A percentile compares a stretch with the other conserved stretches of the same genome.
Conservation (phyloP, 139 green algal genomes). For the Chlamydomonas schloesseri region DNA sequence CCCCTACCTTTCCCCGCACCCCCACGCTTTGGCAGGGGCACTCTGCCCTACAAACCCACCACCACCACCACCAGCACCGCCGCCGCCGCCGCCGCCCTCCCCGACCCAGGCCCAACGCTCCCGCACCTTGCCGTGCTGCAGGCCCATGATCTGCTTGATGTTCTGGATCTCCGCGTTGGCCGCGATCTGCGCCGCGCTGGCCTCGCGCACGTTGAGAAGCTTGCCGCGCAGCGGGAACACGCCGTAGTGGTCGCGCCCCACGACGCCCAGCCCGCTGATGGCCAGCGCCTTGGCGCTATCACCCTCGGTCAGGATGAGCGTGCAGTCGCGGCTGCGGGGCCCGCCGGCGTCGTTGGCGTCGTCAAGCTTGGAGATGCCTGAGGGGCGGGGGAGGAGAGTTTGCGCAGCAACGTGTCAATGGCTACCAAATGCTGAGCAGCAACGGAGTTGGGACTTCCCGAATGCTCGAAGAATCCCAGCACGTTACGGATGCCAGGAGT, state of each 20-base stretch:
- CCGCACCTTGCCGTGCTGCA: constrained; percentile 94
- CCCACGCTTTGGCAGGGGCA: too few relatives aligned
- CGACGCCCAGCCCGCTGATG: constrained; percentile 93
- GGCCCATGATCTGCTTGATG: constrained; percentile 99
- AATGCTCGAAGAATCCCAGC: too few relatives aligned
- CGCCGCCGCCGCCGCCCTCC: too few relatives aligned
- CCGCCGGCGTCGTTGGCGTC: constrained; percentile 98
- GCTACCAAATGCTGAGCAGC: too few relatives aligned
- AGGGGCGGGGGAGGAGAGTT: not conserved
- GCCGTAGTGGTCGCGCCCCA: constrained; percentile 95
- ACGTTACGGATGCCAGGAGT: too few relatives aligned
- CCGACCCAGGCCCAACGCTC: too few relatives aligned
- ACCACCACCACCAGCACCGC: too few relatives aligned
- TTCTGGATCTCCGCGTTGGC: constrained; percentile 97
- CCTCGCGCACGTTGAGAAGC: constrained; percentile 99
- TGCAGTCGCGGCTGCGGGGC: constrained; percentile 90
- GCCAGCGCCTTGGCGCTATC: constrained; percentile 98
- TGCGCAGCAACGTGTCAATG: too few relatives aligned
- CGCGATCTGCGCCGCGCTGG: constrained; percentile 86
- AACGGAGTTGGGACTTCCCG: too few relatives aligned
- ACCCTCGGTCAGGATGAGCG: constrained; percentile 99
- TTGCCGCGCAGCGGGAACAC: constrained; percentile 99
- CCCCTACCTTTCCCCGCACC: too few relatives aligned
- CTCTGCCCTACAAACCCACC: too few relatives aligned
- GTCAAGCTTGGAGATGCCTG: constrained; percentile 97